A percentile compares a stretch with the other conserved stretches of the same genome.
Evolutionary conservation across 345 rosid species (phyloP).

Genomic region (Brassica cretica): DNA sequence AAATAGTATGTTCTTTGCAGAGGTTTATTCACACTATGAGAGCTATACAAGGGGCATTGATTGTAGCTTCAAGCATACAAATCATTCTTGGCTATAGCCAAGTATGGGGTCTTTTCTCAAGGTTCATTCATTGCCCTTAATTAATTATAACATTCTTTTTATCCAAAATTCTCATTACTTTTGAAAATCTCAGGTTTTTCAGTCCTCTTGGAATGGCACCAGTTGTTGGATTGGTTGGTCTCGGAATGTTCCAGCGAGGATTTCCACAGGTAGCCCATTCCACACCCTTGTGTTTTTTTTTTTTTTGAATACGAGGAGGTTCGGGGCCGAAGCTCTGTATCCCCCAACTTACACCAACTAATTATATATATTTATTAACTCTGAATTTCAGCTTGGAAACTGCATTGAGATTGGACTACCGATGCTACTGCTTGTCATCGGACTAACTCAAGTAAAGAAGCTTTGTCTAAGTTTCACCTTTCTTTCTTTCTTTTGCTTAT

Average conservation of each 20-base stretch:
- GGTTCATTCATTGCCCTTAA: slow-evolving; percentile 42
- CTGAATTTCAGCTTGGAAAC: slow-evolving; percentile 65
- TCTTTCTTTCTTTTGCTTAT: not conserved
- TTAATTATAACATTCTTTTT: not conserved
- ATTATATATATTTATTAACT: not conserved
- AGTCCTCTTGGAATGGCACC: slow-evolving; percentile 93
- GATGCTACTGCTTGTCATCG: slow-evolving; percentile 76
- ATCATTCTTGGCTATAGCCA: slow-evolving; percentile 89
- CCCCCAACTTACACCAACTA: not conserved
- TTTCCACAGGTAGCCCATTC: slow-evolving; percentile 62
- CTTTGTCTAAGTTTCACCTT: slow-evolving; percentile 9
- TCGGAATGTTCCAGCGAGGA: slow-evolving; percentile 86
- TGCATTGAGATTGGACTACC: slow-evolving; percentile 97
- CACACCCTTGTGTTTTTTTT: not conserved
- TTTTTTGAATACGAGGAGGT: no score
- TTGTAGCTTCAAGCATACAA: slow-evolving; percentile 85
- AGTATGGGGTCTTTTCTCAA: slow-evolving; percentile 87
- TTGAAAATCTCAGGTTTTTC: slow-evolving; percentile 50
- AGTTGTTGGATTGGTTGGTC: slow-evolving; percentile 89
- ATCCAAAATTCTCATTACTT: slow-evolving; percentile 7
- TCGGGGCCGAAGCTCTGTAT: no score
- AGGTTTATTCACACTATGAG: slow-evolving; percentile 90
- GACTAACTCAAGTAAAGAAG: slow-evolving; percentile 62
- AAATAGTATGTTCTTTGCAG: slow-evolving; percentile 51
- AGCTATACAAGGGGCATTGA: slow-evolving; percentile 89